phyloP scores from a whole-genome alignment of 164 flowering plant genomes.

The Vitis rotundifolia region DNA sequence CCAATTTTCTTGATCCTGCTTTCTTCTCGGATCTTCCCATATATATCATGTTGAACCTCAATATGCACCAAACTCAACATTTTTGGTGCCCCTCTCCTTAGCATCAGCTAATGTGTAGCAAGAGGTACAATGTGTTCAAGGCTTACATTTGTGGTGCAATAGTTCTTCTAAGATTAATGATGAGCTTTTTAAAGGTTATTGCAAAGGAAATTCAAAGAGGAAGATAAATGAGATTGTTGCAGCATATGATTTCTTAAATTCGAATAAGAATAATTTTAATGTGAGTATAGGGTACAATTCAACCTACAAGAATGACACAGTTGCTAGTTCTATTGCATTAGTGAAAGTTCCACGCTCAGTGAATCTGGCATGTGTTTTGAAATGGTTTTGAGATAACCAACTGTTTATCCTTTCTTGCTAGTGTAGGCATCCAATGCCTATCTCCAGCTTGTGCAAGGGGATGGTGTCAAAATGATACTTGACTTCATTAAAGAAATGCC shows the following conservation, averaged over 20 bases:
- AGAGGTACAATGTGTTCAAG: constrained; percentile 70
- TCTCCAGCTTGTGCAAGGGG: constrained; percentile 61
- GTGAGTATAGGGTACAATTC: constrained; percentile 90
- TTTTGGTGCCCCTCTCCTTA: constrained; percentile 37
- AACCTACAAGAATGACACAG: constrained; percentile 60
- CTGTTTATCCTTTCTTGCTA: too few species aligned
- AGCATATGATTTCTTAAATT: constrained; percentile 88
- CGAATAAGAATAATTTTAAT: constrained; percentile 59
- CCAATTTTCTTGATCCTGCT: constrained; percentile 67
- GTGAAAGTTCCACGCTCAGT: constrained; percentile 72
- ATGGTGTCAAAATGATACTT: constrained; percentile 49
- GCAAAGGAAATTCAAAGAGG: constrained; percentile 61
- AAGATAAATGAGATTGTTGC: constrained; percentile 74
- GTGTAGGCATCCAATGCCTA: constrained; percentile 83
- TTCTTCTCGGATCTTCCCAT: constrained; percentile 46
- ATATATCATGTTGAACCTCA: constrained; percentile 51
- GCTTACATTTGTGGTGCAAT: constrained; percentile 73
- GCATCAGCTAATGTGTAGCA: constrained; percentile 21
- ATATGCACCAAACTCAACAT: constrained; percentile 51
- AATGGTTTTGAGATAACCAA: too few species aligned
- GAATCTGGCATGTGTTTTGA: constrained; percentile 67
- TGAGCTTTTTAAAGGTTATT: constrained; percentile 69
- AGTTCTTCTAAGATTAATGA: constrained; percentile 62
- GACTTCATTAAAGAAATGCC: constrained; percentile 97
- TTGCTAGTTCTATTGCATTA: constrained; percentile 32